phyloP scores from a whole-genome alignment of 257 asterid genomes.

The Catharanthus roseus region DNA sequence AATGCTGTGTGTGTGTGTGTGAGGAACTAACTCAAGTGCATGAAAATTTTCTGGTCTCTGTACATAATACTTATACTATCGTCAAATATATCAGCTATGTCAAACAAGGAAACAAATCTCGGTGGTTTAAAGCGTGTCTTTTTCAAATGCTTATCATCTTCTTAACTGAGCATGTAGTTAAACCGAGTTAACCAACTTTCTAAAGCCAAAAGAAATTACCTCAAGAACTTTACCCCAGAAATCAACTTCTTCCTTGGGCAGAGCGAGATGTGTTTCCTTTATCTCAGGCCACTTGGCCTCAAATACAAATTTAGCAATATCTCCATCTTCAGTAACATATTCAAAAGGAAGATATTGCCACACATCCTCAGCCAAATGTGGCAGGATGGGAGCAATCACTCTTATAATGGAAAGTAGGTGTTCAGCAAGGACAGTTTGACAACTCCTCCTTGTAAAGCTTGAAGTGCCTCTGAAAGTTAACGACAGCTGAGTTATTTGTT shows the following conservation, averaged over 20 bases:
- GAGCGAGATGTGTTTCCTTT: constrained; percentile 48
- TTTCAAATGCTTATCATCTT: not conserved
- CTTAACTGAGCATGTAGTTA: not conserved
- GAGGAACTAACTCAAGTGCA: not conserved
- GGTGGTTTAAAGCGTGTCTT: not conserved
- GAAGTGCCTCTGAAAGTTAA: constrained; percentile 51
- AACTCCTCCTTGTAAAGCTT: constrained; percentile 87
- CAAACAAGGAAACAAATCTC: too few species aligned
- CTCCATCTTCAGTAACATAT: constrained; percentile 54
- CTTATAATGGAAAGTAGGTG: constrained; percentile 68
- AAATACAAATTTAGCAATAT: constrained; percentile 54
- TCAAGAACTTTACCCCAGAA: constrained; percentile 92
- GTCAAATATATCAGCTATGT: too few species aligned
- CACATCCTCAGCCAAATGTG: constrained; percentile 94
- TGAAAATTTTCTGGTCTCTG: too few species aligned
- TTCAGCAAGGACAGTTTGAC: constrained; percentile 88
- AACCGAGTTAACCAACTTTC: not conserved
- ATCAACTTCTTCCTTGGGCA: constrained; percentile 57
- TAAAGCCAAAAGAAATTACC: constrained; percentile 38
- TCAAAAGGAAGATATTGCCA: constrained; percentile 96
- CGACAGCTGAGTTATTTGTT: not conserved
- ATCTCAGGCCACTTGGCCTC: constrained; percentile 80
- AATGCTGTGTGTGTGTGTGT: not conserved
- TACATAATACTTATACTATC: too few species aligned
- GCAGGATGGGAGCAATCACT: constrained; percentile 84